Evolutionary conservation across 2,329 filamentous ascomycete genomes (phyloP).

Genomic region (Bipolaris victoriae): DNA sequence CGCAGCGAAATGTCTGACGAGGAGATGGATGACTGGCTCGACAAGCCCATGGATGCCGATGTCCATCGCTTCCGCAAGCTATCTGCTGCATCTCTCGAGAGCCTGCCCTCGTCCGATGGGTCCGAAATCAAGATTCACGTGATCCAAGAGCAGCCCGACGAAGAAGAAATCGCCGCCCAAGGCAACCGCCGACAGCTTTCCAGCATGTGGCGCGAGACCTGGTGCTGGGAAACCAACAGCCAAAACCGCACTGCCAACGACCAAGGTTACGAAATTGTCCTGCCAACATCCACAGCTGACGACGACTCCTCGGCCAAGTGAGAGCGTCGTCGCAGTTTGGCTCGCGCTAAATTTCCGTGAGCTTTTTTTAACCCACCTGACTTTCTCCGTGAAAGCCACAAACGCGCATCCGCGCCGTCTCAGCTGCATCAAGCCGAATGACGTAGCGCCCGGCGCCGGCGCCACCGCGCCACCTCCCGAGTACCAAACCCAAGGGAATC

Average conservation of each 20-base stretch:
- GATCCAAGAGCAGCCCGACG: slow-evolving; percentile 11
- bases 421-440: slow-evolving; percentile 7
- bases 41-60: slow-evolving; percentile 25
- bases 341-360: neutral
- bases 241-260: neutral
- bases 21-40: slow-evolving; percentile 29
- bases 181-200: slow-evolving; percentile 4
- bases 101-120: neutral
- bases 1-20: slow-evolving; percentile 26
- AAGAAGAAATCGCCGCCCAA: slow-evolving; percentile 4
- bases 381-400: neutral
- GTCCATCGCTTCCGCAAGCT: slow-evolving; percentile 22
- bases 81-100: slow-evolving; percentile 10
- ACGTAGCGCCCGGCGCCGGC: neutral
- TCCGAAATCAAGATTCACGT: slow-evolving; percentile 13
- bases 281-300: neutral
- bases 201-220: slow-evolving; percentile 13
- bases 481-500: neutral
- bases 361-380: neutral
- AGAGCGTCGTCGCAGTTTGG: neutral
- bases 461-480: neutral
- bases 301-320: neutral
- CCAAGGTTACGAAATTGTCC: neutral
- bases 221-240: slow-evolving; percentile 4
- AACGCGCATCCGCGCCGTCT: slow-evolving; percentile 3